Evolutionary conservation across 192 early-diverging fungal genomes (phyloP), one percentile per base, ranked within the genome.

Genomic region (Dissophora globulifera): DNA sequence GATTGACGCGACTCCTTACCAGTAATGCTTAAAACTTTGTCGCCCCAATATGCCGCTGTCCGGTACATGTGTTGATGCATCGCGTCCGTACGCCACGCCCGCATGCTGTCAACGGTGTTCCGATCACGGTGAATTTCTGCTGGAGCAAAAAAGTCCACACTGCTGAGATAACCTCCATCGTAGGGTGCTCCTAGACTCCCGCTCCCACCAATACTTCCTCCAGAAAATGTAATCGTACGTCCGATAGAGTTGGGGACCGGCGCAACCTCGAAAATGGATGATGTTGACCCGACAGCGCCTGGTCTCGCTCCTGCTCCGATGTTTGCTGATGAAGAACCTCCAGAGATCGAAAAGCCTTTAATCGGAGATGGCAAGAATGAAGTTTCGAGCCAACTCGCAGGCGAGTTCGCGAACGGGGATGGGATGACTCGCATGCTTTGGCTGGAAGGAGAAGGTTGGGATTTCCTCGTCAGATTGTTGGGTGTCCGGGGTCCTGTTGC

Each of bases 21-120:
- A 42, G 88, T 85, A 20, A 89, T 70, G 19, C 69, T 78, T 48
- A 89, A 50, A 23, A 91, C 65, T 41, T 91, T 90, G 57, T 91
- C 89, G 4, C 89, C 90, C 85, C 87, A 90, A 60, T 82, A 91
- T 10, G 78, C 85, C 11, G 88, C 89, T 16, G 87, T 82, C n/a
- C 60, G 70, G 48, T 70, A 82, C 41, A 88, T 52, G 41, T 87
- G 75, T 19, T 81, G 75, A 41, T 82, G 69, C 26, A 84, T 61
- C 9, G 89, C 87, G 59, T 87, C 86, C 11, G 80, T 67, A 7
- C 89, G 68, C 69, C 86, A 82, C 19, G 63, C 45, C 2, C 89
- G 69, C 58, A 90, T 54, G 42, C 83, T 65, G 27, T 84, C 84
- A 22, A 81, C 80, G 10, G 62, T 61, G 25, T 22, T 51, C n/a